Percentiles rank a stretch among this genome's conserved stretches.
Evolutionary conservation across 495 filamentous ascomycete species (phyloP).

Genomic region (Talaromyces proteolyticus): DNA sequence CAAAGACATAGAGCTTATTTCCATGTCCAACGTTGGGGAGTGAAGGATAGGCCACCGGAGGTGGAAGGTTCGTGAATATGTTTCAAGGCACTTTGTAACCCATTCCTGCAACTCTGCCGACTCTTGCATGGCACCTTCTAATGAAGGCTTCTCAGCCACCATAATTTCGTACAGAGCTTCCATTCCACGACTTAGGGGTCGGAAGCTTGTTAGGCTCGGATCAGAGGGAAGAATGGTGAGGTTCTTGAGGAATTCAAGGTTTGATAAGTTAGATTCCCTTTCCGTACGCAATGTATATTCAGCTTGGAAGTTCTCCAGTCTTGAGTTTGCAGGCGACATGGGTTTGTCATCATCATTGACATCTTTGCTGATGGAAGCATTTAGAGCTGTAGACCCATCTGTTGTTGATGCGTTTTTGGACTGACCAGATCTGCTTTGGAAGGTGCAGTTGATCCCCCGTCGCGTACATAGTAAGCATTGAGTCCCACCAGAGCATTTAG

Average conservation of each 20-base stretch:
- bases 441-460: neutral
- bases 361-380: neutral
- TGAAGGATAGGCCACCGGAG: conserved; percentile 2
- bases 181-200: neutral
- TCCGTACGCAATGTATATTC: neutral
- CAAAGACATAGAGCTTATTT: neutral
- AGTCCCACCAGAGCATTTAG: neutral
- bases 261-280: neutral
- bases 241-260: neutral
- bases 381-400: neutral
- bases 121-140: neutral
- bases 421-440: neutral
- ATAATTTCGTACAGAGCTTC: neutral
- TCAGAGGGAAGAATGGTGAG: neutral
- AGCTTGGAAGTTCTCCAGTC: neutral
- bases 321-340: neutral
- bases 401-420: neutral
- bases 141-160: neutral
- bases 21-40: neutral
- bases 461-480: neutral
- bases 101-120: neutral
- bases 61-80: neutral
- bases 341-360: neutral
- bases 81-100: neutral
- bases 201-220: neutral